These are phyloP conservation scores for Ogataea hybrid DNA, from an alignment of 1,139 yeast species.

Conservation along the genomic window DNA sequence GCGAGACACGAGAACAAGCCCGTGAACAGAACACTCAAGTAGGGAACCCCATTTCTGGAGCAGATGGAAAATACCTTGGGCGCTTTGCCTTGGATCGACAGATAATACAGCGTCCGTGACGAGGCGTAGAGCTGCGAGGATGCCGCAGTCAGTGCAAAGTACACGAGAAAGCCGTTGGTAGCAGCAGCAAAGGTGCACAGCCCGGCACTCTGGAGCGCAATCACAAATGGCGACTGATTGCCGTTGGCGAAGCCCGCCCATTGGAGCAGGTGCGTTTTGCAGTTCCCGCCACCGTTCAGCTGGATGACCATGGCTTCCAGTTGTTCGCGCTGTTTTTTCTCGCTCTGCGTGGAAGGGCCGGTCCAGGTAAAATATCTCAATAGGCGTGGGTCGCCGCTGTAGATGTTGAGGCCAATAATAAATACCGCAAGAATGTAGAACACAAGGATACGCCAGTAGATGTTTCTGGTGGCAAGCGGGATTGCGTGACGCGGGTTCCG, in stretches of 20 bases:
- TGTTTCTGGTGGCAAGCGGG: conserved; percentile 74
- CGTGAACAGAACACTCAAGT: conserved; percentile 61
- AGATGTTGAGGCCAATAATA: conserved; percentile 66
- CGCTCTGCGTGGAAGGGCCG: conserved; percentile 14
- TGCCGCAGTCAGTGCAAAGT: conserved; percentile 77
- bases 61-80: conserved; percentile 61
- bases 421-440: conserved; percentile 72
- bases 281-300: conserved; percentile 32
- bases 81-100: conserved; percentile 69
- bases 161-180: conserved; percentile 64
- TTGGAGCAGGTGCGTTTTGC: conserved; percentile 34
- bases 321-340: conserved; percentile 21
- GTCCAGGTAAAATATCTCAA: conserved; percentile 44
- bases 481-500: conserved; percentile 75
- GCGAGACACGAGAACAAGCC: conserved; percentile 61
- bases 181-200: conserved; percentile 60
- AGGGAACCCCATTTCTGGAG: conserved; percentile 69
- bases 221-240: conserved; percentile 75
- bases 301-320: conserved; percentile 24
- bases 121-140: conserved; percentile 77
- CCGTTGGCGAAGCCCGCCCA: conserved; percentile 57
- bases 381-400: conserved; percentile 73
- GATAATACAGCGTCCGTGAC: conserved; percentile 72
- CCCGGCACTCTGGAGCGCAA: conserved; percentile 71
- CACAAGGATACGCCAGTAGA: conserved; percentile 67